These are phyloP conservation scores for Rauvolfia tetraphylla DNA, from an alignment of 257 asterid genomes.

Conservation along the genomic window DNA sequence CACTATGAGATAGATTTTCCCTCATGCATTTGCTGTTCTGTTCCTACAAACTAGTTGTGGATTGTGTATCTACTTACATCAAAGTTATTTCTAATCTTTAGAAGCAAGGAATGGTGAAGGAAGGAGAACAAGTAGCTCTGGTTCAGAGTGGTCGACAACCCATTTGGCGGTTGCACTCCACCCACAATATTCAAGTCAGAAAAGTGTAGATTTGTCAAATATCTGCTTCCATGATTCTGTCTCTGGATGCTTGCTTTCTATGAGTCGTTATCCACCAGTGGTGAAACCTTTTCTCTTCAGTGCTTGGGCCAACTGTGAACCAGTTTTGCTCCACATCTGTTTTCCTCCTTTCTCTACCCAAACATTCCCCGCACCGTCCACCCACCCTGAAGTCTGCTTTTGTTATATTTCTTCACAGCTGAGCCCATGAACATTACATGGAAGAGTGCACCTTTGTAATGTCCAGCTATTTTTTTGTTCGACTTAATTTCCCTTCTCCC, in stretches of 20 bases:
- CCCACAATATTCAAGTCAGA: constrained; percentile 92
- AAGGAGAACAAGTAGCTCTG: constrained; percentile 90
- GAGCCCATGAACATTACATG: not conserved
- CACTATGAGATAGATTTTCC: not conserved
- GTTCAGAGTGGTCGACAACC: constrained; percentile 92
- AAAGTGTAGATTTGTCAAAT: constrained; percentile 42
- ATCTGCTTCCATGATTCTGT: not conserved
- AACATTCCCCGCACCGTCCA: not conserved
- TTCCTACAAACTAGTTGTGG: not conserved
- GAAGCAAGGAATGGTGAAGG: constrained; percentile 91
- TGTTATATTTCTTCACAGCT: not conserved
- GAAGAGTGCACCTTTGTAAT: not conserved
- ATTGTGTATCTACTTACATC: not conserved
- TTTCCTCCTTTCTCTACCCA: not conserved
- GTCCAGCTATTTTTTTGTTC: not conserved
- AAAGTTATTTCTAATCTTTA: constrained; percentile 17
- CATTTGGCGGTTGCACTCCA: constrained; percentile 73
- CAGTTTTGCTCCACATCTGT: not conserved
- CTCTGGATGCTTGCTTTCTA: not conserved
- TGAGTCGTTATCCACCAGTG: not conserved
- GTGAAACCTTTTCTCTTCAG: not conserved
- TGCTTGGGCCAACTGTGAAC: not conserved
- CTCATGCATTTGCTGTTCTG: not conserved
- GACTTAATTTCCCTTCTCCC: too few species aligned
- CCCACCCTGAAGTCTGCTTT: not conserved